Base-by-base conservation (phyloP, 1,284 basidiomycete species). In the Rhodotorula sp. region DNA sequence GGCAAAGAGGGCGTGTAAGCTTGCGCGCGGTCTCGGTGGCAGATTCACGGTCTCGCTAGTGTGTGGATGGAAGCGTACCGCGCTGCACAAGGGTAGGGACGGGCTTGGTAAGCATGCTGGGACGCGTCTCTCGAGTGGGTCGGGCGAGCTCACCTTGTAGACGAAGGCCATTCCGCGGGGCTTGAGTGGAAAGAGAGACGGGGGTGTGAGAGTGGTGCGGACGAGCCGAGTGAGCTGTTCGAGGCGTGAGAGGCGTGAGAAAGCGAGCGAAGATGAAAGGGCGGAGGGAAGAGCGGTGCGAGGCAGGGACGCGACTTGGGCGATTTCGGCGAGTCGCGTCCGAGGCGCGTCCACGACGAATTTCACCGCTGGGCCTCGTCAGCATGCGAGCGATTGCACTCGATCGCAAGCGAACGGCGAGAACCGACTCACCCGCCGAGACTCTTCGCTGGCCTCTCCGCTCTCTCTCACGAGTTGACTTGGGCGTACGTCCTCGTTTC, bases 81-180 rank as follows among this genome's bases (percentile, higher is more conserved):
- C 47, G 53, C 47, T 17, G 49, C n/a, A 44, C 27, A 36, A 39
- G 13, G 56, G 4, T 8, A 22, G 29, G 60, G 46, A 29, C 39
- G 22, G 1, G 53, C 9, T 52, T 39, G 36, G 64, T 67, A 57
- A 71, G 49, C 48, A n/a, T 24, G 15, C 32, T 7, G 29, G 39
- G 34, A 52, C 19, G 48, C 11, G 53, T 34, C 44, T 46, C 6
- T 57, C 30, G 32, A 24, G 30, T 8, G 29, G 34, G 34, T 34
- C 6, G 11, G 30, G 9, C 17, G 32, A 6, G 56, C 73, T 44
- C 39, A 75, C 74, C 64, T 75, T 75, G 72, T 66, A 75, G 44
- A 75, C 72, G 67, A 63, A 75, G 30, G 72, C 71, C 74, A 73
- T 75, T 15, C 47, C 27, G 39, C 17, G 34, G 22, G 53, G 20